Evolutionary conservation across 108 stramenopile genomes (phyloP), one percentile per base, ranked within the genome.

Genomic region (Cylindrotheca fusiformis): DNA sequence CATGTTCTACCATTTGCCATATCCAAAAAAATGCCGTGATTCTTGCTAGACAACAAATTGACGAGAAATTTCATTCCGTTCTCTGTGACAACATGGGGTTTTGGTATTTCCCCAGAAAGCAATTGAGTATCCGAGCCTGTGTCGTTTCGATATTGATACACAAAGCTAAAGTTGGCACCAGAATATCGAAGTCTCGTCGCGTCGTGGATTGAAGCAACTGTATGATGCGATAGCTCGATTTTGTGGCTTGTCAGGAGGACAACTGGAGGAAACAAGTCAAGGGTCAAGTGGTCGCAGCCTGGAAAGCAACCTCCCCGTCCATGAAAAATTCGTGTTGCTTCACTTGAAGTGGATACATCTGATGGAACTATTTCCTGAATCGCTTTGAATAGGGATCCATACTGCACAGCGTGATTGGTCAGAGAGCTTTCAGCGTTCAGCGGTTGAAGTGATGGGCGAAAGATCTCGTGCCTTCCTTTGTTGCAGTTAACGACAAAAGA

Each of bases 11-110:
- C 75, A 54, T 33, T 55, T 0, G 64, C 49, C 75, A 76, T 76
- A 48, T 76, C 75, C 12, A 76, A 55, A 30, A 76, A 76, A 12
- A 76, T 44, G 1, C 74, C 74, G 53, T 75, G 68, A 58, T 75
- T 75, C 31, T 75, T 66, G 23, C 63, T 68, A 48, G 44, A 32
- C 25, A 63, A 14, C 5, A 75, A 31, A 47, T 63, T 55, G 18
- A 75, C 63, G 8, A 57, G 19, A 47, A 50, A 75, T 65, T 75
- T 69, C 52, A 68, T 47, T 41, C 62, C 68, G 30, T 57, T 59
- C 49, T 75, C 74, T 18, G 62, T 64, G 1, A 75, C 63, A 60
- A 69, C 59, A 29, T 75, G 74, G 1, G 62, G 68, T 12, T 65
- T 49, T 31, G 74, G 74, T 26, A 75, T 55, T 19, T 8, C 24